Base-by-base conservation (phyloP, 1,139 yeast genomes). In the Candida sp. region DNA sequence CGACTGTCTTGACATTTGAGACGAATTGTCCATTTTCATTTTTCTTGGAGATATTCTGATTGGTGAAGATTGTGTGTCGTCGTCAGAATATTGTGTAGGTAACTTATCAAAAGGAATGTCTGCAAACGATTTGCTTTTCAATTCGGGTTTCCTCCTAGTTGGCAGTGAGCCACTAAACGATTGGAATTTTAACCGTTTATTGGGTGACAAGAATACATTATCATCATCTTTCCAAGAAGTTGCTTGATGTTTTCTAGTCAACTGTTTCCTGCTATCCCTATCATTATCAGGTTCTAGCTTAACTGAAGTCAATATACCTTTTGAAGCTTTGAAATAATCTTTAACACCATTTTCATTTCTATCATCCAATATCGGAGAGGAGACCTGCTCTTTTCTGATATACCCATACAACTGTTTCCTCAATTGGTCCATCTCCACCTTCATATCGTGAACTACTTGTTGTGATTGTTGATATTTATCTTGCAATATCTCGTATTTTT, bases 61-160 rank as follows among this genome's bases (percentile, higher is more conserved):
- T 4, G 50, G 50, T 6, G 50, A 47, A 4, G 48, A 45, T 42
- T 35, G 42, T 22, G 41, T 45, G 11, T 43, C 49, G 5, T 46
- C 51, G n/a, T 46, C 48, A 2, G 55, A 51, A 33, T 54, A 53
- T 42, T 54, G 57, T 1, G 56, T 53, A 7, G 58, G 52, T 37
- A 51, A 27, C 36, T 47, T 34, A 40, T 45, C 48, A 22, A 47
- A 33, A 22, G 39, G 39, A 25, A 29, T 45, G 2, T 41, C 49
- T 23, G 39, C 35, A 41, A 42, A 38, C 5, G 46, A 44, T 36
- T 45, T 42, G 9, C 38, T 42, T 32, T 41, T 42, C 36, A 37
- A 27, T 19, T 21, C 21, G 22, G 21, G 7, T 27, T 21, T 27
- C 19, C 8, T 19, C n/a, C 15, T 27, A 4, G 6, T 15, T 12